Conservation (phyloP, 805 yeast species). For the Ogataea henricii region DNA sequence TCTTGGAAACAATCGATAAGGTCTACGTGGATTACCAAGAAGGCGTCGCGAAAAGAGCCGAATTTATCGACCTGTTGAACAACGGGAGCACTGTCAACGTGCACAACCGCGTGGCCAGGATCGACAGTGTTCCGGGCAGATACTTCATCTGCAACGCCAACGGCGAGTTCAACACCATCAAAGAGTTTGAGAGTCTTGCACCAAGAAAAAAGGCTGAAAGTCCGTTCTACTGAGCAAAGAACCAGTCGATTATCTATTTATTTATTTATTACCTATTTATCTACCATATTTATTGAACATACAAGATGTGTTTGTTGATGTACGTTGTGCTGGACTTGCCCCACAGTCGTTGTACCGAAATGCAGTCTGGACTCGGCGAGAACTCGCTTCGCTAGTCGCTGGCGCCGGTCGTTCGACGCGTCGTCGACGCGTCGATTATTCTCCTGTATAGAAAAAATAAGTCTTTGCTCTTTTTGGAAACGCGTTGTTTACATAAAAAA, state of each 20-base stretch:
- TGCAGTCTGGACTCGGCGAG: not conserved
- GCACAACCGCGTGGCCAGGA: slow-evolving; percentile 22
- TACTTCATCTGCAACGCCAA: slow-evolving; percentile 30
- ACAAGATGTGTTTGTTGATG: slow-evolving; percentile 6
- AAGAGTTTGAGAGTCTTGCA: slow-evolving; percentile 30
- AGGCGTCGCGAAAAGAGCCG: slow-evolving; percentile 25
- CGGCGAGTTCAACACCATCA: slow-evolving; percentile 30
- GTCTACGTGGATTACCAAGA: slow-evolving; percentile 26
- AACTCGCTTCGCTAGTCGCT: not conserved
- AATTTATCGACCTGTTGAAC: slow-evolving; percentile 24
- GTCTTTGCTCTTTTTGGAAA: slow-evolving; percentile 1
- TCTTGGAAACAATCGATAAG: slow-evolving; percentile 23
- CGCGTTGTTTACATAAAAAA: slow-evolving; percentile 21
- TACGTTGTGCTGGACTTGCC: too few species aligned
- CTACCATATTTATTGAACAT: slow-evolving; percentile 1
- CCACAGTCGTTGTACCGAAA: too few species aligned
- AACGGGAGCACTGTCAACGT: slow-evolving; percentile 16
- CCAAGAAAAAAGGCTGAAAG: slow-evolving; percentile 35
- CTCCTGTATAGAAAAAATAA: too few species aligned
- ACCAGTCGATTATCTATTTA: not conserved
- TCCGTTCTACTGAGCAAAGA: slow-evolving; percentile 14
- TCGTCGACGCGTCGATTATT: too few species aligned
- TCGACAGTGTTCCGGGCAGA: slow-evolving; percentile 37
- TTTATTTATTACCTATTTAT: slow-evolving; percentile 7
- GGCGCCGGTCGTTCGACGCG: slow-evolving; percentile 15